A percentile compares a stretch with the other conserved stretches of the same genome.
Conservation (phyloP, 768 basidiomycete genomes). For the Russula sp. region DNA sequence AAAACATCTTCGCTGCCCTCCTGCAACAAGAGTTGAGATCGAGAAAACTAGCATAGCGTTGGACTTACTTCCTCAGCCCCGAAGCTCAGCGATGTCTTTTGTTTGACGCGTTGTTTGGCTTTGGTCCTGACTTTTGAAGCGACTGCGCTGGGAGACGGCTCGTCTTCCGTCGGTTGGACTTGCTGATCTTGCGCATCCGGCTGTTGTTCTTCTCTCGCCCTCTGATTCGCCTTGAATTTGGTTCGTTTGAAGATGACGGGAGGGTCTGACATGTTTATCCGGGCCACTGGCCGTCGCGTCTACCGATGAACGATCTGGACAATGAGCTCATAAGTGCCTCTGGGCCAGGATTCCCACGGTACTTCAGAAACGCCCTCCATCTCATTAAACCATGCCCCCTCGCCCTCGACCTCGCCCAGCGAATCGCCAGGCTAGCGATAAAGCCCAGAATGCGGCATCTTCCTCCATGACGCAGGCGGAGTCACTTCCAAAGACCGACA, state of each 20-base stretch:
- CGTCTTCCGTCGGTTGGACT: constrained; percentile 35
- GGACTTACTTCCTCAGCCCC: constrained; percentile 59
- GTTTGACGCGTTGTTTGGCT: constrained; percentile 56
- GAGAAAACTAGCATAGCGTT: not conserved
- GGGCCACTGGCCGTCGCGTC: not conserved
- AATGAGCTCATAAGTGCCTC: too few species aligned
- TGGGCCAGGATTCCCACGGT: constrained; percentile 18
- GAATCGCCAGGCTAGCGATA: constrained; percentile 23
- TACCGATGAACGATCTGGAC: not conserved
- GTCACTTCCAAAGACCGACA: constrained; percentile 23
- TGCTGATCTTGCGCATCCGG: constrained; percentile 23
- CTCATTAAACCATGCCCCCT: constrained; percentile 27
- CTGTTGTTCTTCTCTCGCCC: constrained; percentile 40
- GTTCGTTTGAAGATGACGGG: constrained; percentile 46
- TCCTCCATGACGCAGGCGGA: constrained; percentile 16
- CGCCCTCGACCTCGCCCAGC: constrained; percentile 31
- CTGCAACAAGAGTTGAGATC: constrained; percentile 39
- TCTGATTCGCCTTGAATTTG: constrained; percentile 41
- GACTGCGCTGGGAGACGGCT: constrained; percentile 55
- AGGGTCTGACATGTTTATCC: constrained; percentile 34
- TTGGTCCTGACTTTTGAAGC: constrained; percentile 71
- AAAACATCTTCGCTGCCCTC: constrained; percentile 62
- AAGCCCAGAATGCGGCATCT: constrained; percentile 16
- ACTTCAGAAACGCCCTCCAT: constrained; percentile 12
- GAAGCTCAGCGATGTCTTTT: constrained; percentile 73